Evolutionary conservation across 2,329 filamentous ascomycete genomes (phyloP), one percentile per base, ranked within the genome.

Genomic region (Coniosporium tulheliwenetii): DNA sequence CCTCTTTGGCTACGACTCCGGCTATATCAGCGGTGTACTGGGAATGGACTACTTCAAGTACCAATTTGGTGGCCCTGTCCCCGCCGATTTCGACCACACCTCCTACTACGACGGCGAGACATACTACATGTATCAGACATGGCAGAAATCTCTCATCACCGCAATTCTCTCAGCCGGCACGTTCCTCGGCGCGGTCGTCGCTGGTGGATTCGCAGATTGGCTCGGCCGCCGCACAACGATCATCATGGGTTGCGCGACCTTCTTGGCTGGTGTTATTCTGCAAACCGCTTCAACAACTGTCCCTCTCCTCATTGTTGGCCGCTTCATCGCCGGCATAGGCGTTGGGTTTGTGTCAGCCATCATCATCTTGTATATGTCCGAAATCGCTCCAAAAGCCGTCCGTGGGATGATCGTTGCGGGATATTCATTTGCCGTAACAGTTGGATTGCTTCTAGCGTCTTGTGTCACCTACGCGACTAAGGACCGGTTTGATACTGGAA

Each of bases 311-410:
- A 49, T 48, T 41, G 40, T 44, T 32, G 49, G 50, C 5, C 42
- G 49, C 9, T 37, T 48, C 3, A 41, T 52, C 5, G 47, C 49
- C 29, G 50, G 50, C 1, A 38, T 52, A 16, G 50, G 49, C 15
- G 47, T 51, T 5, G 49, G 49, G 5, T 44, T 60, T 12, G 68
- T 85, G 60, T 89, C 44, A 63, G 84, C 37, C 78, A 85, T 66
- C 75, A 77, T 85, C 55, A 81, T 85, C 51, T 67, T 85, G 43
- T 85, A 87, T 70, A 87, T 89, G 79, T 83, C 79, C 36, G 82
- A 86, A 62, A 81, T 86, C 55, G 57, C 66, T 58, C 79, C 78
- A 46, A 74, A 70, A 61, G 83, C 81, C 60, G 77, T 87, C 47
- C 75, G 81, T 52, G 81, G 81, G 52, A 77, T 79, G 41, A 70